Evolutionary conservation across 2,329 filamentous ascomycete species (phyloP), one percentile per base, ranked within the genome.

Genomic region (Colletotrichum musicola): DNA sequence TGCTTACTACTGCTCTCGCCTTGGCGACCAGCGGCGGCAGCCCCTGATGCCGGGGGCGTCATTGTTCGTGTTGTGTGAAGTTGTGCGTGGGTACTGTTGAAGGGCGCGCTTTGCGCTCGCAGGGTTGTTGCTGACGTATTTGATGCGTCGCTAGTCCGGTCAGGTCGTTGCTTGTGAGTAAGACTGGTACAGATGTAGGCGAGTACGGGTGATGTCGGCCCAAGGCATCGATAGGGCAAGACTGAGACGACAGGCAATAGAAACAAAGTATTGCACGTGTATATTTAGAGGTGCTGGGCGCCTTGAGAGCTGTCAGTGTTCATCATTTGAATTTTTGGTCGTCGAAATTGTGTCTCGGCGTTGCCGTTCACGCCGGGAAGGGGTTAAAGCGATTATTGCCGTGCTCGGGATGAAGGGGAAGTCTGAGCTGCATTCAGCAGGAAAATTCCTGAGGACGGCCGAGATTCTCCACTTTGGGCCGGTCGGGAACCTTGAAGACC

Each of bases 1-100:
- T 81, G 81, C 18, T 70, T 68, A 20, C 64, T 35, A 51, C 20
- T 25, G 14, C 18, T 18, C 18, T 66, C 57, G 2, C 55, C 18
- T 13, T 54, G n/a, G n/a, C 27, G 49, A 46, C n/a, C 30, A 30
- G 60, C 47, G 18, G 18, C 12, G n/a, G 53, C 30, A 7, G 53
- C 25, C n/a, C 63, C 59, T 47, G 58, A 59, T 25, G 67, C 22
- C 38, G 47, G 63, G 22, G 63, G 68, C 42, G 64, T 50, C 63
- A 67, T 70, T 35, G 42, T n/a, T 30, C 22, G 22, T 9, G 25
- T 53, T 22, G 18, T 27, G 42, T 42, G 30, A 35, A 7, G 18
- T 18, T 30, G 16, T 40, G 20, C n/a, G 58, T 42, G 14, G 16
- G 35, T 22, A 51, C 13, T 49, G 42, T 46, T 40, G 30, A 16